Percentiles rank a stretch among this genome's conserved stretches.
phyloP scores from a whole-genome alignment of 495 filamentous ascomycete genomes.

The Podospora sp. region DNA sequence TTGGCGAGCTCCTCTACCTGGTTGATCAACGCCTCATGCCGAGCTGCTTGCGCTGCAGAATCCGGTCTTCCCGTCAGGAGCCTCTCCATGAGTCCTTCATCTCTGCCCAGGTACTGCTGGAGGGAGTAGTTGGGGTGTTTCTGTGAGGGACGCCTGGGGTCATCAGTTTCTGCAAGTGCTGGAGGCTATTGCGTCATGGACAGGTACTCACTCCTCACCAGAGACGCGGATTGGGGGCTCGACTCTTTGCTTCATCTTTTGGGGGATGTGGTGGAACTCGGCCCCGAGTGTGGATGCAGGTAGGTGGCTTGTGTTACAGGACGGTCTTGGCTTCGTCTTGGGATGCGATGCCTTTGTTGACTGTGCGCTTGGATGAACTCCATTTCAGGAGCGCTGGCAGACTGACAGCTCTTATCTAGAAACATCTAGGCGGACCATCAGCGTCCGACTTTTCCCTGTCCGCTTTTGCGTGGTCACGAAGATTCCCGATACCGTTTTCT shows the following conservation, averaged over 20 bases:
- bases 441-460: background rate
- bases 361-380: background rate
- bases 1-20: slow-evolving; percentile 20
- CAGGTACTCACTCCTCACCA: background rate
- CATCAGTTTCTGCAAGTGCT: background rate
- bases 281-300: too few relatives aligned
- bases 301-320: too few relatives aligned
- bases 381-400: background rate
- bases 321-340: too few relatives aligned
- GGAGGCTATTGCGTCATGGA: background rate
- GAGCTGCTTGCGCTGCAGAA: slow-evolving; percentile 1
- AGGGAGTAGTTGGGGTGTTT: background rate
- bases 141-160: background rate
- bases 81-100: slow-evolving; percentile 23
- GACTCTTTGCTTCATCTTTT: background rate
- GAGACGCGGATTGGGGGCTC: background rate
- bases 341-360: too few relatives aligned
- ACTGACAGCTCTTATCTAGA: background rate
- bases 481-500: background rate
- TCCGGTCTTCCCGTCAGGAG: slow-evolving; percentile 18
- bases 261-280: background rate
- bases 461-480: slow-evolving; percentile 7
- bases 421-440: background rate
- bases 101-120: background rate
- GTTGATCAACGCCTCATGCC: slow-evolving; percentile 12